Evolutionary conservation across 306 rosid genomes (phyloP).

Genomic region (Rosa chinensis): DNA sequence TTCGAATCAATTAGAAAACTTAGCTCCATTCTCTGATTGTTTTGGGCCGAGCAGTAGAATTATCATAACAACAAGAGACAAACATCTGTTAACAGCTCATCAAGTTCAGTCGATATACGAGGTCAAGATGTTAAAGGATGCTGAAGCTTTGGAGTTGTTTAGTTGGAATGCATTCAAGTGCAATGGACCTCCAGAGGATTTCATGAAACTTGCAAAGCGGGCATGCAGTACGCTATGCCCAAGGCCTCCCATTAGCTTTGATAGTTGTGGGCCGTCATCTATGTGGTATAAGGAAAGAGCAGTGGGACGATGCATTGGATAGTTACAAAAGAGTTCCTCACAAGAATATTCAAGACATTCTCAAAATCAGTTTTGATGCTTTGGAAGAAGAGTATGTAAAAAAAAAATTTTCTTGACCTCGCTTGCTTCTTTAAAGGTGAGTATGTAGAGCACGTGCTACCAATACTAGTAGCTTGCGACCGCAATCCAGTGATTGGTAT

Average conservation of each 20-base stretch:
- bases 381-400: constrained; percentile 5
- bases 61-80: too few species aligned
- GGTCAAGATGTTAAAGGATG: background rate
- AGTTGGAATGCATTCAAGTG: too few species aligned
- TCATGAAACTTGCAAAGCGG: too few species aligned
- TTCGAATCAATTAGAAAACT: too few species aligned
- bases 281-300: constrained; percentile 6
- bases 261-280: constrained; percentile 38
- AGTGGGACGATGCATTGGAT: constrained; percentile 36
- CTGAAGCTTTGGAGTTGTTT: too few species aligned
- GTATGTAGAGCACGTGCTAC: constrained; percentile 18
- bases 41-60: too few species aligned
- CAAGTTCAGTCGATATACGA: background rate
- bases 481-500: background rate
- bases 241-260: constrained; percentile 33
- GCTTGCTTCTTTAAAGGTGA: constrained; percentile 39
- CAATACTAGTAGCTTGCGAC: constrained; percentile 30
- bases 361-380: constrained; percentile 34
- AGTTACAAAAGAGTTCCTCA: constrained; percentile 30
- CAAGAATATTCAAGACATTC: constrained; percentile 34
- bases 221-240: too few species aligned
- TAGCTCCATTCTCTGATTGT: too few species aligned
- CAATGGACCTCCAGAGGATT: too few species aligned
- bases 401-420: constrained; percentile 31
- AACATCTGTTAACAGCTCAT: background rate